Evolutionary conservation across 176 grass and related monocot species (phyloP).

Genomic region (Alloteropsis semialata): DNA sequence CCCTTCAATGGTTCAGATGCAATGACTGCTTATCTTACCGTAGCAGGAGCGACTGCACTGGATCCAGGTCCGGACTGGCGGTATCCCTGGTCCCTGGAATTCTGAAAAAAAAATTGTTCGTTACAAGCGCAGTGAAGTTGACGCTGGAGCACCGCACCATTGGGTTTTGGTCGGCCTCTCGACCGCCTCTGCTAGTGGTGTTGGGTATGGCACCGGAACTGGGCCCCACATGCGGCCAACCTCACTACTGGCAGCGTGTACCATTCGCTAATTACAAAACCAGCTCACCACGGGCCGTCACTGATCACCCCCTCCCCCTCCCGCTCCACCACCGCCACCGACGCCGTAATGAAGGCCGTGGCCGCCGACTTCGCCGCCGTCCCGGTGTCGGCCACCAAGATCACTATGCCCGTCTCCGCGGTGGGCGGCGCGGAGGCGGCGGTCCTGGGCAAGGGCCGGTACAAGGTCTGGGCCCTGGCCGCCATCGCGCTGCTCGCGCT

Average conservation of each 20-base stretch:
- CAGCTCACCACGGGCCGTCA: not conserved
- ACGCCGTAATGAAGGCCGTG: constrained; percentile 42
- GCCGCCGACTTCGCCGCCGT: constrained; percentile 21
- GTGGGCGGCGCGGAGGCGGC: constrained; percentile 15
- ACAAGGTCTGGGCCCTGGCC: constrained; percentile 84
- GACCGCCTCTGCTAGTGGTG: no score
- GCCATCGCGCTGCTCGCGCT: constrained; percentile 91
- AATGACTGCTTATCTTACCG: no score
- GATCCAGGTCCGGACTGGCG: no score
- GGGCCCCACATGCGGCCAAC: constrained; percentile 29
- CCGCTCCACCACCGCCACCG: constrained; percentile 14
- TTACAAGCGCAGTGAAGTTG: no score
- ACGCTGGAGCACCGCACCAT: no score
- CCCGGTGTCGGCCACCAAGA: constrained; percentile 25
- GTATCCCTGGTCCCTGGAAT: no score
- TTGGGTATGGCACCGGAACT: constrained; percentile 16
- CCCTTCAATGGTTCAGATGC: no score
- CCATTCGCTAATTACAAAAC: constrained; percentile 23
- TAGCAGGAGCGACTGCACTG: no score
- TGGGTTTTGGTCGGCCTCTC: no score
- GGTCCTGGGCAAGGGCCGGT: constrained; percentile 58
- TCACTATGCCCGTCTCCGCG: constrained; percentile 8
- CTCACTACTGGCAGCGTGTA: no score
- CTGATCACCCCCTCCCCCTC: not conserved
- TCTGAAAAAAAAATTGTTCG: no score